Conservation (phyloP, 257 asterid genomes). For the Nicotiana otophora region DNA sequence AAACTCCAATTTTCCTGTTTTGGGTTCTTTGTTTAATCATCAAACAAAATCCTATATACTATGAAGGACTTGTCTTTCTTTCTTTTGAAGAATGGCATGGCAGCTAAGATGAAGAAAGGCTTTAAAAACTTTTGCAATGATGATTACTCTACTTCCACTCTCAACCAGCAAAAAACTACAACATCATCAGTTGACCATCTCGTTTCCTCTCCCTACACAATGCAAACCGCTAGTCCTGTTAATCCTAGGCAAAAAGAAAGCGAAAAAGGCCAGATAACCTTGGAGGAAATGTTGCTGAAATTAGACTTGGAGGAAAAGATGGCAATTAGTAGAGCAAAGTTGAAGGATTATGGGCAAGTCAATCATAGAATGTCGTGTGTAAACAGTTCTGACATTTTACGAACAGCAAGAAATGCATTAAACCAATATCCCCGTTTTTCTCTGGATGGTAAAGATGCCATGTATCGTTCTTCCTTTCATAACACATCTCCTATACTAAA, state of each 20-base stretch:
- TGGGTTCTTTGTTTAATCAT: no score
- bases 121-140: conserved; percentile 63
- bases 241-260: no score
- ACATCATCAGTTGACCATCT: no score
- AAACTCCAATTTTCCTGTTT: not conserved
- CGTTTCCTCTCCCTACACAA: no score
- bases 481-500: conserved; percentile 22
- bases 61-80: conserved; percentile 22
- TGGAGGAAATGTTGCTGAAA: conserved; percentile 80
- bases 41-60: not conserved
- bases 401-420: conserved; percentile 71
- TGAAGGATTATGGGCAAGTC: conserved; percentile 14
- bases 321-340: conserved; percentile 26
- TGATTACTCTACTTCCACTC: conserved; percentile 70
- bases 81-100: no score
- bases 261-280: conserved; percentile 34
- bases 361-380: conserved; percentile 76
- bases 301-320: conserved; percentile 70
- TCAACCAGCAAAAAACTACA: conserved; percentile 38
- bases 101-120: conserved; percentile 14
- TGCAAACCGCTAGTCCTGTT: no score
- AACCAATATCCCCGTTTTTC: conserved; percentile 94
- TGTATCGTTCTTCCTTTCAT: conserved; percentile 72
- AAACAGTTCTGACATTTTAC: conserved; percentile 71
- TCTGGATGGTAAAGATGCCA: conserved; percentile 81